These are phyloP conservation scores for Botrytis galanthina DNA, from an alignment of 2,329 filamentous ascomycete species.

Conservation along the genomic window DNA sequence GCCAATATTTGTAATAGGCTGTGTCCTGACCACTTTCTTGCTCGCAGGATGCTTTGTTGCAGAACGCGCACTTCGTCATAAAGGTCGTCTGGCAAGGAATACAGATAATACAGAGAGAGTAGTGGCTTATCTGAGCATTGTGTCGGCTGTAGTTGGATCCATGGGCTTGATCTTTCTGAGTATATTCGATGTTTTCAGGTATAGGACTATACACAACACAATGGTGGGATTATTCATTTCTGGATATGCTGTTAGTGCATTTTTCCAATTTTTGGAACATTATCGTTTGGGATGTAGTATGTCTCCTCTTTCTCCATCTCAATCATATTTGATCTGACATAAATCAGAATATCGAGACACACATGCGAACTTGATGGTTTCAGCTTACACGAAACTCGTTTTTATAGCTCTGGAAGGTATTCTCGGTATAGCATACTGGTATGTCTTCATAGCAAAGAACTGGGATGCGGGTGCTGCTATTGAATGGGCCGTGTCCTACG, in stretches of 20 bases:
- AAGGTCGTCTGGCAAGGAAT: constrained; percentile 75
- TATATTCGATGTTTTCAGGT: constrained; percentile 77
- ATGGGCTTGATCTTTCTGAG: constrained; percentile 77
- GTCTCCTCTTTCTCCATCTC: constrained; percentile 30
- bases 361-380: constrained; percentile 46
- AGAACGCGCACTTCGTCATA: constrained; percentile 83
- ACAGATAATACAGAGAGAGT: constrained; percentile 59
- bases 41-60: constrained; percentile 78
- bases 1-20: constrained; percentile 75
- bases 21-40: constrained; percentile 68
- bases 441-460: constrained; percentile 65
- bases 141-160: constrained; percentile 72
- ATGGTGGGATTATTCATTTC: constrained; percentile 82
- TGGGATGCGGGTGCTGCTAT: constrained; percentile 71
- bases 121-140: constrained; percentile 59
- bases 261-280: constrained; percentile 88
- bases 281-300: constrained; percentile 74
- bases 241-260: constrained; percentile 78
- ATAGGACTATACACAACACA: constrained; percentile 66
- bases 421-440: constrained; percentile 74
- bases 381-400: constrained; percentile 71
- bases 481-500: constrained; percentile 73
- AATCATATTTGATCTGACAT: not conserved
- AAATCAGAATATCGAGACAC: constrained; percentile 11
- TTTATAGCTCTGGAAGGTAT: constrained; percentile 81